These are phyloP conservation scores for Trichoderma gracile DNA, from an alignment of 2,329 filamentous ascomycete species.

Conservation along the genomic window DNA sequence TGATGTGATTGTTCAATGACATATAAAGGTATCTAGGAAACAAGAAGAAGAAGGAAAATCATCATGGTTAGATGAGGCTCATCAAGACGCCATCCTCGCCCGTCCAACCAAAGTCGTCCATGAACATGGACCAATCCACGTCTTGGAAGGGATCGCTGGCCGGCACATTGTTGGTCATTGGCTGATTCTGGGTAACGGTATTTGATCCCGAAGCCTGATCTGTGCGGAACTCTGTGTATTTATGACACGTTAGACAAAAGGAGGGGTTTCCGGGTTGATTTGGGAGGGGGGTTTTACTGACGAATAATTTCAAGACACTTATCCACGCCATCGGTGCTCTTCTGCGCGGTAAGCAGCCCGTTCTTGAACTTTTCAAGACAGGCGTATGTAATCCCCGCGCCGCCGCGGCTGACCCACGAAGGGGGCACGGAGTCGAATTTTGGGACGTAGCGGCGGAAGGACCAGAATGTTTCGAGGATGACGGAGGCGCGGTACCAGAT, in stretches of 20 bases:
- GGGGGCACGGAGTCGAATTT: conserved; percentile 44
- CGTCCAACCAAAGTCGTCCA: conserved; percentile 53
- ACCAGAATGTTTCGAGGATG: conserved; percentile 54
- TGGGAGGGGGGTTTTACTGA: conserved; percentile 26
- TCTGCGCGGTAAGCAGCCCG: conserved; percentile 43
- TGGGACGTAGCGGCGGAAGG: conserved; percentile 42
- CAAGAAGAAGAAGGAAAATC: not conserved
- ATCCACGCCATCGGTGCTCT: conserved; percentile 36
- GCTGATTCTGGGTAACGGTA: conserved; percentile 28
- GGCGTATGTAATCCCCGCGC: conserved; percentile 52
- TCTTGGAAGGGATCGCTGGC: conserved; percentile 43
- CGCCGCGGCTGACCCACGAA: conserved; percentile 49
- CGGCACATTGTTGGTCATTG: conserved; percentile 16
- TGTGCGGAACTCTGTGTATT: not conserved
- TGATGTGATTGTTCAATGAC: not conserved
- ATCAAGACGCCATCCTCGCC: conserved; percentile 37
- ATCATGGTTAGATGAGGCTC: conserved; percentile 1
- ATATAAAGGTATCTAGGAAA: not conserved
- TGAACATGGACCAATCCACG: conserved; percentile 53
- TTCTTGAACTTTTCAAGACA: conserved; percentile 51
- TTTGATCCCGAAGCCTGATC: conserved; percentile 8
- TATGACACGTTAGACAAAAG: not conserved
- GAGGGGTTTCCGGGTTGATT: no score
- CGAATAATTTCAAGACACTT: conserved; percentile 37
- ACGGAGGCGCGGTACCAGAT: conserved; percentile 48